These are phyloP conservation scores for Cordyceps javanica DNA, from an alignment of 2,329 filamentous ascomycete species.

Conservation along the genomic window DNA sequence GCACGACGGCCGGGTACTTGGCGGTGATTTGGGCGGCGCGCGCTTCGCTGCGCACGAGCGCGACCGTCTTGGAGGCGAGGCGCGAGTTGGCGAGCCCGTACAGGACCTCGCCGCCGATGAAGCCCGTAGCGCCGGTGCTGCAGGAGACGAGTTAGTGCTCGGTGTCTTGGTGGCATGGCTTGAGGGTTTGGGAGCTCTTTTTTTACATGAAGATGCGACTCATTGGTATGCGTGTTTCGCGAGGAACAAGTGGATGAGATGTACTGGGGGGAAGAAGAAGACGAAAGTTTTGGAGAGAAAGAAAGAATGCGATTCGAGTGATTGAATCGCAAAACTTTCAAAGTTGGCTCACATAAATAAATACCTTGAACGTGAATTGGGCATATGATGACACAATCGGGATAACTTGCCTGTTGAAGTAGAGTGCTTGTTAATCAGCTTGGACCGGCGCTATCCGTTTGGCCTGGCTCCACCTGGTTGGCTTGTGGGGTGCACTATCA, in stretches of 20 bases:
- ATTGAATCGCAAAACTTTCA: neutral
- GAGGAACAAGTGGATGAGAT: too few relatives aligned
- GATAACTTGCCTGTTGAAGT: neutral
- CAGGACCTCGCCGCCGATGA: constrained; percentile 19
- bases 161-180: too few relatives aligned
- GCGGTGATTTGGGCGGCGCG: constrained; percentile 14
- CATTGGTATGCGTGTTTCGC: neutral
- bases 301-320: neutral
- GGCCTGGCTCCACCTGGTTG: too few relatives aligned
- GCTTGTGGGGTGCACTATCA: too few relatives aligned
- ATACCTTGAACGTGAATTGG: neutral
- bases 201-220: constrained; percentile 3
- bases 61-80: constrained; percentile 15
- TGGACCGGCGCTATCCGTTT: neutral
- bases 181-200: neutral
- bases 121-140: constrained; percentile 18
- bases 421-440: neutral
- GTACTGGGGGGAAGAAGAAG: too few relatives aligned
- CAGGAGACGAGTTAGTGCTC: neutral
- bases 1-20: constrained; percentile 5
- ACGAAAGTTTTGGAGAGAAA: neutral
- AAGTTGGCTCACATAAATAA: neutral
- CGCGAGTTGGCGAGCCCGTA: constrained; percentile 12
- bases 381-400: neutral
- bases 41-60: constrained; percentile 16